Evolutionary conservation across 441 rosid genomes (phyloP), one percentile per base, ranked within the genome.

Genomic region (Croton laevigatus): DNA sequence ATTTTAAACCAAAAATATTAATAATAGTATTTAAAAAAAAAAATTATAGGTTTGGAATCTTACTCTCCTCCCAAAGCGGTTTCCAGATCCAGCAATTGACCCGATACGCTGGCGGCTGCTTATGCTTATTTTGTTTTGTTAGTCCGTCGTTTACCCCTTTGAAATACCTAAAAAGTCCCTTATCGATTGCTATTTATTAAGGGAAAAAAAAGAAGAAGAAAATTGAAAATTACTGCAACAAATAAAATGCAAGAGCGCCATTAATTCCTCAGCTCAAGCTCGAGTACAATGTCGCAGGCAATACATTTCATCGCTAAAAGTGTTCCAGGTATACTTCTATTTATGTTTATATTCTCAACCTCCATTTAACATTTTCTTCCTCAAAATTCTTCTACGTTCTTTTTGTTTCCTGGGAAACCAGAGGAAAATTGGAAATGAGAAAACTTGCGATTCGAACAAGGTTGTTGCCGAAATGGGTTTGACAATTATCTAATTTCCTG

Each of bases 271-370:
- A 44, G 36, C 61, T 61, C 63, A 36, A 54, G 59, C 71, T 55
- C 60, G 17, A 23, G 53, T 49, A 57, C 68, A 51, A 88, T 85
- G 90, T 75, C 83, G 66, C 81, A 75, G 69, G 66, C 85, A 23
- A 71, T 76, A 54, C 78, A 76, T 80, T 75, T 80, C 65, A 37
- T 69, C 36, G 62, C 83, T 34, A 75, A 75, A 17, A 80, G 53
- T 65, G 23, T 81, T 19, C 71, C 85, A 42, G 93, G 90, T 85
- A 73, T 55, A 16, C 32, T 68, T 62, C 51, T 55, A 11, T 13
- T 57, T 11, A 27, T 27, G 27, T 53, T 68, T 19, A 5, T 36
- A 5, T 36, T 64, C 4, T 72, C 36, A 14, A 42, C n/a, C 59
- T 27, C 52, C 59, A 12, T 27, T 6, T 27, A 6, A 23, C 49